Conservation (phyloP, 768 basidiomycete genomes). For the Mycena capillaripes region DNA sequence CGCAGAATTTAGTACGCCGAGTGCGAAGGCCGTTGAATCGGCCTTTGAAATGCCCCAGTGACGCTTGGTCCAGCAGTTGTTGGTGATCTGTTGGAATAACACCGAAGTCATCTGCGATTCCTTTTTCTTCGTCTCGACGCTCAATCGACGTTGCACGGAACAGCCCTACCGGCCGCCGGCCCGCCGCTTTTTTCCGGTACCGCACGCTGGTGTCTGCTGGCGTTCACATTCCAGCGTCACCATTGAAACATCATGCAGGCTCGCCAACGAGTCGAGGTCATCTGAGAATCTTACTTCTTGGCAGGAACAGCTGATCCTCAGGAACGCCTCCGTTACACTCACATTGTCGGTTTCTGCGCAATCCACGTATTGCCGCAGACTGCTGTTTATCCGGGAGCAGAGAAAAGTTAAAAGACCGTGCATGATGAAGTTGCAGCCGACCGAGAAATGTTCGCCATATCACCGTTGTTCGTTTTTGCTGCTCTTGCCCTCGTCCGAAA, state of each 20-base stretch:
- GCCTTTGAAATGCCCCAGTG: no score
- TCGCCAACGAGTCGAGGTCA: neutral
- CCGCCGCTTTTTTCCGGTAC: neutral
- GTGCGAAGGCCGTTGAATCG: no score
- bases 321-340: neutral
- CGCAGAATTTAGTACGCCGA: no score
- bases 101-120: neutral
- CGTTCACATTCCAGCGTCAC: neutral
- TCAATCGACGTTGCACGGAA: neutral
- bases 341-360: neutral
- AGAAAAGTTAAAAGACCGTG: conserved; percentile 5
- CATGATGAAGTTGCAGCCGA: neutral
- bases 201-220: neutral
- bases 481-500: conserved; percentile 20
- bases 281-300: neutral
- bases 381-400: neutral
- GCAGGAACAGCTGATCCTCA: neutral
- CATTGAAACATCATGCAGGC: no score
- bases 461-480: conserved; percentile 18
- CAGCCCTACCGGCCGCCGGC: neutral
- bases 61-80: no score
- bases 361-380: no score
- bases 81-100: neutral
- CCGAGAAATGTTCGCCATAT: conserved; percentile 21
- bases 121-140: neutral